phyloP scores from a whole-genome alignment of 257 asterid species.

The Petunia secreta region DNA sequence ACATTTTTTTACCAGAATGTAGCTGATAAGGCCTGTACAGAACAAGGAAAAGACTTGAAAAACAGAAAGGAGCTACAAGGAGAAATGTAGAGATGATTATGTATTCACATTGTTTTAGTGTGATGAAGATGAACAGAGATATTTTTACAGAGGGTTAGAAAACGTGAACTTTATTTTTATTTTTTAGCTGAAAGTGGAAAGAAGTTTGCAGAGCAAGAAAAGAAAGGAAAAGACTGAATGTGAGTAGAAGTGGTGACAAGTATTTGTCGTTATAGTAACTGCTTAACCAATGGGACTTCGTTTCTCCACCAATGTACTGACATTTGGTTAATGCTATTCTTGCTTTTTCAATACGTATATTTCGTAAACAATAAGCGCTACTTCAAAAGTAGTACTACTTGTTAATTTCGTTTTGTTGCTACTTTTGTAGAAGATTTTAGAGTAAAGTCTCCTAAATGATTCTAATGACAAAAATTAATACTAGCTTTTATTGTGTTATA shows the following conservation, averaged over 20 bases:
- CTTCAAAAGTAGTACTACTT: no score
- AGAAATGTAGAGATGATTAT: neutral
- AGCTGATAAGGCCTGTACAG: neutral
- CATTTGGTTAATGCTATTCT: neutral
- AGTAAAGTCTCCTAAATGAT: no score
- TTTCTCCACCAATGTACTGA: neutral
- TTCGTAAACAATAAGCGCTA: no score
- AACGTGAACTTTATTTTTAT: conserved; percentile 8
- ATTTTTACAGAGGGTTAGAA: conserved; percentile 19
- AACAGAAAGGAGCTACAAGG: neutral
- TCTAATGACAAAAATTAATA: no score
- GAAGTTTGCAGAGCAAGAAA: neutral
- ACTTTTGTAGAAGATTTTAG: no score
- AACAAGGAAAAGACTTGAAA: neutral
- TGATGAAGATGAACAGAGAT: neutral
- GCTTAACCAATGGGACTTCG: neutral
- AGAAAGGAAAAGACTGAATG: neutral
- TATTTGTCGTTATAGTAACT: conserved; percentile 21
- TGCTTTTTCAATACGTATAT: no score
- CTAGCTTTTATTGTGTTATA: no score
- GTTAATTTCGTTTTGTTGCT: no score
- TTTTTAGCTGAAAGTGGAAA: conserved; percentile 7
- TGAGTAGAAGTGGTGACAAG: neutral
- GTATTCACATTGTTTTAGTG: neutral
- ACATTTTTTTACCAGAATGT: neutral